Percentiles rank a stretch among this genome's conserved stretches.
Evolutionary conservation across 2,329 filamentous ascomycete genomes (phyloP).

Genomic region (Aspergillus sergii): DNA sequence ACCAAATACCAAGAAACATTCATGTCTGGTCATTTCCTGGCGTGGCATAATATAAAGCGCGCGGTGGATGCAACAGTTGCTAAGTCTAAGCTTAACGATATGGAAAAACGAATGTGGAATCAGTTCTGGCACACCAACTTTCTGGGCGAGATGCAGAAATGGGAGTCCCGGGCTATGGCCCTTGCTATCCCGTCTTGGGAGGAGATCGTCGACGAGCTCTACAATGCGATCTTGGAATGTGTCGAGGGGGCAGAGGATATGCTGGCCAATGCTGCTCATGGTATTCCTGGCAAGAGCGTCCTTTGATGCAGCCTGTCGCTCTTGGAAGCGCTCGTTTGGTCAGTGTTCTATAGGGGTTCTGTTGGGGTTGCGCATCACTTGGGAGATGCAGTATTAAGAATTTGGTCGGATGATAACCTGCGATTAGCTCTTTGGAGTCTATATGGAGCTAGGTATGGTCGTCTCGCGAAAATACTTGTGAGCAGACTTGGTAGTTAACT

Average conservation of each 20-base stretch:
- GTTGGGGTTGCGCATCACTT: not conserved
- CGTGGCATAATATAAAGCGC: conserved; percentile 19
- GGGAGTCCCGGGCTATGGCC: conserved; percentile 26
- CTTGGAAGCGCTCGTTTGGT: not conserved
- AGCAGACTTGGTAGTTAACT: not conserved
- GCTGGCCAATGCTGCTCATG: not conserved
- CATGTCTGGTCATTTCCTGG: conserved; percentile 13
- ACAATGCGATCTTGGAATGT: conserved; percentile 25
- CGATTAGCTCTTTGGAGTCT: not conserved
- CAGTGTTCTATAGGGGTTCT: not conserved
- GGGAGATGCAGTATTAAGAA: not conserved
- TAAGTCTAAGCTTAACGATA: conserved; percentile 11
- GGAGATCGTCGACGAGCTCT: conserved; percentile 28
- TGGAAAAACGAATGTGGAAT: conserved; percentile 22
- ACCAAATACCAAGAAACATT: conserved; percentile 9
- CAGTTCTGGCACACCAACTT: conserved; percentile 30
- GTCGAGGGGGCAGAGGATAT: conserved; percentile 27
- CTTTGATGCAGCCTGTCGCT: not conserved
- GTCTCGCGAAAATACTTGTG: not conserved
- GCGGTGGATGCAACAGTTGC: conserved; percentile 16
- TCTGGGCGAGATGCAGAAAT: conserved; percentile 27
- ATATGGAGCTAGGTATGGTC: not conserved
- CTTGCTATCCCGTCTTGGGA: conserved; percentile 32
- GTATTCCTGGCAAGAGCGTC: too few species aligned
- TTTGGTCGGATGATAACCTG: not conserved